Evolutionary conservation across 2,329 filamentous ascomycete genomes (phyloP), one percentile per base, ranked within the genome.

Genomic region (Xylariomycetidae sp.): DNA sequence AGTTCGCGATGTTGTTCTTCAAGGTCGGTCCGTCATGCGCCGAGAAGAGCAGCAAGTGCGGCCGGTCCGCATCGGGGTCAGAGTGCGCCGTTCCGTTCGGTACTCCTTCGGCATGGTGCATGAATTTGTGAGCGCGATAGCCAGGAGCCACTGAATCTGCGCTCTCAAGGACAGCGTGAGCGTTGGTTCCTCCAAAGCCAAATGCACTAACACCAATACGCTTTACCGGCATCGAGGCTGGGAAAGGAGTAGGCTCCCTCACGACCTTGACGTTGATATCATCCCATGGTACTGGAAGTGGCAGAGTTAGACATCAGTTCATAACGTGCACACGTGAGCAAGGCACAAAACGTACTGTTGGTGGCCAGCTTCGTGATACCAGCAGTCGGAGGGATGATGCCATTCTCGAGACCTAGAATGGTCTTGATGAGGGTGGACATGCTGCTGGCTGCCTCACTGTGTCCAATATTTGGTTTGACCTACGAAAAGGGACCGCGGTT

Each of bases 381-480:
- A 38, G 49, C 48, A 34, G 50, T 50, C 28, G 50, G 48, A 14
- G 47, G 46, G 31, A 56, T 54, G 2, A 27, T 44, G 23, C 25
- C 41, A 25, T 54, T 47, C 28, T 56, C 48, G 10, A 58, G 34
- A 6, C 49, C 43, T 14, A 57, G 38, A 3, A 56, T 49, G 4
- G 42, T 39, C 39, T 58, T 58, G 25, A 58, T 48, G 10, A 57
- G 31, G 26, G 44, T 43, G 1, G 50, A 46, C 12, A 56, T 35
- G 4, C 53, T 54, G 4, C 48, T 40, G 1, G 49, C 50, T 6
- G 47, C 49, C 10, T 54, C 49, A 1, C 39, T 37, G 14, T 57
- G 53, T 3, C 53, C 53, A 0, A 56, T 10, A 7, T 50, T 47
- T 0, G 51, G 42, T 27, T 56, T 56, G 18, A 55, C 20, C 20